Percentiles rank a stretch among this genome's conserved stretches.
phyloP scores from a whole-genome alignment of 176 grass and related monocot species.

The Carex parvula region DNA sequence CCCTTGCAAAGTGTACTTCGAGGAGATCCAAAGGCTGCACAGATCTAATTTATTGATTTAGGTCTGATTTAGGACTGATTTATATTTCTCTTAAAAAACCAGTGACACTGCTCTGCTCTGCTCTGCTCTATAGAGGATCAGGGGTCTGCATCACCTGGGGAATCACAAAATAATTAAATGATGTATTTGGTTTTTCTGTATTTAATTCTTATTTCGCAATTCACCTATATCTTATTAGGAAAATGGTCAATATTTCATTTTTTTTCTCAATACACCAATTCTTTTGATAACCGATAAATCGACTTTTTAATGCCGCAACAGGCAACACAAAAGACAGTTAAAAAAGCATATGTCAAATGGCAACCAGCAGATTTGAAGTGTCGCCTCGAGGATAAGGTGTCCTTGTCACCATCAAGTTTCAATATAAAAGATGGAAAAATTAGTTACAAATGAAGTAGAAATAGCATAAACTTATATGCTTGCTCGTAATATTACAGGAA shows the following conservation, averaged over 20 bases:
- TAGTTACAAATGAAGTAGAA: conserved; percentile 6
- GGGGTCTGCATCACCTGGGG: no score
- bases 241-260: neutral
- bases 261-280: neutral
- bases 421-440: neutral
- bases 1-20: neutral
- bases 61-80: no score
- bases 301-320: neutral
- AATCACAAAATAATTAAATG: neutral
- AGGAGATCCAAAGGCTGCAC: neutral
- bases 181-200: neutral
- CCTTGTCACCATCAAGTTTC: neutral
- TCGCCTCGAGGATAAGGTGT: neutral
- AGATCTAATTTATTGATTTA: neutral
- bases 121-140: neutral
- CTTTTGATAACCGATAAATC: neutral
- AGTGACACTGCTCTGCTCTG: neutral
- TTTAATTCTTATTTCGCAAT: neutral
- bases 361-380: neutral
- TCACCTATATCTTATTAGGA: neutral
- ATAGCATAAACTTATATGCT: neutral
- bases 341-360: neutral
- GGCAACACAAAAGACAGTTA: neutral
- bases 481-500: neutral
- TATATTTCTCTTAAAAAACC: neutral